Evolutionary conservation across 257 asterid species (phyloP), one percentile per base, ranked within the genome.

Genomic region (Henckelia pumila): DNA sequence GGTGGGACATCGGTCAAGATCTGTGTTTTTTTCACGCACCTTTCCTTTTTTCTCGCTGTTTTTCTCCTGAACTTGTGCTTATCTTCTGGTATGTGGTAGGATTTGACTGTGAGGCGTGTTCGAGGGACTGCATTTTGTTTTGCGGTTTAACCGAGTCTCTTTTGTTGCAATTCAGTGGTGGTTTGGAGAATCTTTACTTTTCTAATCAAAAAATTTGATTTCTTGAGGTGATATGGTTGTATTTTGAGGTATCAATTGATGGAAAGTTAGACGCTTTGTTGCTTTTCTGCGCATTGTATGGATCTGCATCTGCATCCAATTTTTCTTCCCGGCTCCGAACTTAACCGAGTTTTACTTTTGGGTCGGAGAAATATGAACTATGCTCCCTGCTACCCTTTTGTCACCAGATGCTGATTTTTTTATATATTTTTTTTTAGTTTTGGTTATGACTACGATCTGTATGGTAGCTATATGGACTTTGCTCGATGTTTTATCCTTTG

Each of bases 1-100:
- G 79, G 83, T 84, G 85, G 91, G 86, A 81, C 78, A 77, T 74
- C 81, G 68, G 71, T 80, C 89, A 79, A 84, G 96, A 89, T 88
- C 95, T 86, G 93, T 77, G 64, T 82, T 86, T 80, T 77, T 71
- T 84, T 66, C 80, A 73, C 77, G 71, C 80, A 69, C 84, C 88
- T 82, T 79, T 44, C 52, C 52, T 75, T 72, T 63, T 72, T 77
- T 71, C 75, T 73, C 67, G 74, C 70, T 75, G 66, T 75, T 79
- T 80, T 68, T 67, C 61, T 78, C 75, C 75, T 76, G 63, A 66
- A 70, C 72, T 78, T 80, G 65, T 70, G 72, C 84, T 78, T 75
- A 77, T 85, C 84, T 74, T 72, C 75, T 75, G 71, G 72, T 81
- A 44, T 82, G 81, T 81, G 83, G 77, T 78, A 71, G 40, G 73